Evolutionary conservation across 169 alveolate genomes (phyloP).

Genomic region (Cryptosporidium baileyi): DNA sequence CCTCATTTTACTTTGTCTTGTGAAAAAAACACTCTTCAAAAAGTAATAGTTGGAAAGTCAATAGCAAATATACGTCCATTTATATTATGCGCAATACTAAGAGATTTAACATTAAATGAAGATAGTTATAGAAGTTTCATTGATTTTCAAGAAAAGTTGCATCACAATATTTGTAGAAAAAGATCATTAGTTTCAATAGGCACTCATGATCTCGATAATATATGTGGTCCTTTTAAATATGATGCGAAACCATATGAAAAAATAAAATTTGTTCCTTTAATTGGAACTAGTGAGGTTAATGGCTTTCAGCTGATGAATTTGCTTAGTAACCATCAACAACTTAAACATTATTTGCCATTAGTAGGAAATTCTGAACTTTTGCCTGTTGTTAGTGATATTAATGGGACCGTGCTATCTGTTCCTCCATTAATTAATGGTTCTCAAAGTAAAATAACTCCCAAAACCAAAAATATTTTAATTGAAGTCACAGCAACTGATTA

Average conservation of each 20-base stretch:
- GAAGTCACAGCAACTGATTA: conserved; percentile 94
- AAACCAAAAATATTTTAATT: conserved; percentile 93
- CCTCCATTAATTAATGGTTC: conserved; percentile 98
- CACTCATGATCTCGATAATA: conserved; percentile 88
- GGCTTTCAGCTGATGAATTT: conserved; percentile 83
- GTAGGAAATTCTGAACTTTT: conserved; percentile 83
- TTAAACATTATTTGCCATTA: conserved; percentile 88
- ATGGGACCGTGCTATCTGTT: conserved; percentile 90
- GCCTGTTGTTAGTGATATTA: conserved; percentile 92
- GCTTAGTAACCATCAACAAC: conserved; percentile 82
- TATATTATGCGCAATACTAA: conserved; percentile 93
- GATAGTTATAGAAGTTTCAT: conserved; percentile 91
- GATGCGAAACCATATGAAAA: conserved; percentile 88
- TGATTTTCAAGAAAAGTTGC: conserved; percentile 96
- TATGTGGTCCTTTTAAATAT: conserved; percentile 85
- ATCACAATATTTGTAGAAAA: conserved; percentile 93
- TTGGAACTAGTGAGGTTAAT: conserved; percentile 83
- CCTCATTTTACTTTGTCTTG: conserved; percentile 71
- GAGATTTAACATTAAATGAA: conserved; percentile 88
- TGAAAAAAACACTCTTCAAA: conserved; percentile 35
- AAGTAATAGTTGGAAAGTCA: conserved; percentile 72
- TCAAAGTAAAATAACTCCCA: conserved; percentile 91
- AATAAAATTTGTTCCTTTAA: conserved; percentile 90
- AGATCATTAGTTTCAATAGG: conserved; percentile 89
- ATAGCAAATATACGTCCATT: conserved; percentile 85